phyloP scores from a whole-genome alignment of 2,329 filamentous ascomycete genomes.

The Leptoxyphium fumago region DNA sequence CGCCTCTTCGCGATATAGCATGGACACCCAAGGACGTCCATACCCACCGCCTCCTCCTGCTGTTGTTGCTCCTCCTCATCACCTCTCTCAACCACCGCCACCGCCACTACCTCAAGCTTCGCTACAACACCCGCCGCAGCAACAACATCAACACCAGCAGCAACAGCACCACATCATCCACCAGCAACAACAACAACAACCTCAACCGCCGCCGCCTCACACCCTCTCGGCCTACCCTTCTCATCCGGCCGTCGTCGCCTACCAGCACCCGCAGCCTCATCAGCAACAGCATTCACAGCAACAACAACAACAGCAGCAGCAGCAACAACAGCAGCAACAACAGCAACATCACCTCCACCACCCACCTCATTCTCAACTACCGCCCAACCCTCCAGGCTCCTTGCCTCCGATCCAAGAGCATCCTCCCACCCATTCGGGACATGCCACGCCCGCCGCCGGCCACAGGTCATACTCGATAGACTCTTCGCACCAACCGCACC shows the following conservation, averaged over 20 bases:
- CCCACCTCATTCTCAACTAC: slow-evolving; percentile 7
- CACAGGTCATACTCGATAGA: slow-evolving; percentile 20
- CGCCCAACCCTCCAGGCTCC: slow-evolving; percentile 7
- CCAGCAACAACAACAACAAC: not conserved
- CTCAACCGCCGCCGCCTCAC: not conserved
- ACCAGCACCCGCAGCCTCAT: not conserved
- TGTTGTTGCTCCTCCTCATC: not conserved
- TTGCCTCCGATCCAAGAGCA: slow-evolving; percentile 14
- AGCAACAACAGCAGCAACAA: slow-evolving; percentile 5
- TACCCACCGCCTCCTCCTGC: not conserved
- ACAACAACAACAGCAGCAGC: slow-evolving; percentile 6
- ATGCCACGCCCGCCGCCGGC: slow-evolving; percentile 21
- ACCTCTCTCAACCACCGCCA: not conserved
- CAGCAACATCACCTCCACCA: slow-evolving; percentile 8
- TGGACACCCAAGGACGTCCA: not conserved
- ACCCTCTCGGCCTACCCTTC: not conserved
- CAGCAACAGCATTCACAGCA: slow-evolving; percentile 3
- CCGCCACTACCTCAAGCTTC: not conserved
- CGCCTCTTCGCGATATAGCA: not conserved
- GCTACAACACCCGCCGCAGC: not conserved
- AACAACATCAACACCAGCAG: not conserved
- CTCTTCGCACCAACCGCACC: slow-evolving; percentile 14
- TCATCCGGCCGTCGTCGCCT: not conserved
- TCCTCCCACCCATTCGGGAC: slow-evolving; percentile 17
- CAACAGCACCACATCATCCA: not conserved